A percentile compares a stretch with the other conserved stretches of the same genome.
These are phyloP conservation scores for Fusarium sororula DNA, from an alignment of 2,329 filamentous ascomycete genomes.

Conservation along the genomic window DNA sequence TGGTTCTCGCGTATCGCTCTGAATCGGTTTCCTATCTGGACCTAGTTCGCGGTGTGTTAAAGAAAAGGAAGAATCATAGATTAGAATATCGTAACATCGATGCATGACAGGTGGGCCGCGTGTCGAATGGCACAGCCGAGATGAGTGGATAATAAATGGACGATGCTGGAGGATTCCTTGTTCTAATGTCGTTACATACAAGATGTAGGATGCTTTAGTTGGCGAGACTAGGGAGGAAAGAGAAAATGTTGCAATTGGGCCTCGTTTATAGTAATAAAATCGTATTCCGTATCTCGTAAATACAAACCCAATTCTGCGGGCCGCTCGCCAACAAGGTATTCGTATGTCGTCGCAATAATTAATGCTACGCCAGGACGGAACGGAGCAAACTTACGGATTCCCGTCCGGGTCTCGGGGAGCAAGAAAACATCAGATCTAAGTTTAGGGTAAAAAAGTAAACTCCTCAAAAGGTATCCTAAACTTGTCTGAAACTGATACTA, in stretches of 20 bases:
- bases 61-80: slow-evolving; percentile 27
- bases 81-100: not conserved
- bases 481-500: no score
- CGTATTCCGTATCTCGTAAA: slow-evolving; percentile 17
- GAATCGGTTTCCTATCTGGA: not conserved
- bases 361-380: slow-evolving; percentile 1
- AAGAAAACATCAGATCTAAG: no score
- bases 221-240: not conserved
- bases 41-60: not conserved
- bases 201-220: not conserved
- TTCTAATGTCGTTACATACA: not conserved
- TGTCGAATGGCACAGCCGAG: not conserved
- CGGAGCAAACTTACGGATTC: not conserved
- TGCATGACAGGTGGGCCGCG: not conserved
- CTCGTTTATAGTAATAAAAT: not conserved
- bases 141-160: not conserved
- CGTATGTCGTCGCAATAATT: not conserved
- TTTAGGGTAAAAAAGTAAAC: no score
- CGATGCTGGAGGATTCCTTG: not conserved
- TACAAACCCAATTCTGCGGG: slow-evolving; percentile 8
- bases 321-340: not conserved
- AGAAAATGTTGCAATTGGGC: slow-evolving; percentile 8
- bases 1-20: not conserved
- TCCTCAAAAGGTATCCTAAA: no score
- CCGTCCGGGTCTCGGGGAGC: not conserved